Conservation (phyloP, 176 grass and related monocot species). For the Eragrostis nindensis region DNA sequence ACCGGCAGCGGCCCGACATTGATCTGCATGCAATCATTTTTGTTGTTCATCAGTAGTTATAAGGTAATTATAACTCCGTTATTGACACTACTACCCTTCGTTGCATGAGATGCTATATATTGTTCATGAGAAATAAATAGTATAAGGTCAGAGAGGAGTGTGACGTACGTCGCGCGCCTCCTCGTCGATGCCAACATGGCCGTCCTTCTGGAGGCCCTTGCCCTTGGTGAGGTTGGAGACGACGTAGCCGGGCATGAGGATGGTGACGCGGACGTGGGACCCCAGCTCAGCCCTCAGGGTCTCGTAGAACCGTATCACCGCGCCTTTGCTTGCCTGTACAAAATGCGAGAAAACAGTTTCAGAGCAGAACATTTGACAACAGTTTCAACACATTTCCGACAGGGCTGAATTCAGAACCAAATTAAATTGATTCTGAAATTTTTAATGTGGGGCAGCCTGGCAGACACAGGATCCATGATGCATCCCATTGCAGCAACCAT, state of each 20-base stretch:
- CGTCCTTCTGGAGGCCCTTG: slow-evolving; percentile 74
- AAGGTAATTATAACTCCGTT: too few species aligned
- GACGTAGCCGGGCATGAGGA: slow-evolving; percentile 73
- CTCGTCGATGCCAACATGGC: slow-evolving; percentile 68
- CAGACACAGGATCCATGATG: neutral
- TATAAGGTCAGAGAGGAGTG: too few species aligned
- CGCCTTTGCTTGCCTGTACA: slow-evolving; percentile 74
- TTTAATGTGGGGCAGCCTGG: neutral
- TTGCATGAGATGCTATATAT: too few species aligned
- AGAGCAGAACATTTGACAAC: too few species aligned
- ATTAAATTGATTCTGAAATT: neutral
- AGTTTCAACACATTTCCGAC: too few species aligned
- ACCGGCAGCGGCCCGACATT: slow-evolving; percentile 72
- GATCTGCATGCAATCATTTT: slow-evolving; percentile 26
- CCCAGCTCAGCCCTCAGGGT: slow-evolving; percentile 73
- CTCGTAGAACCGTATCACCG: slow-evolving; percentile 73
- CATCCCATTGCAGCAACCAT: neutral
- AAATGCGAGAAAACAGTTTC: neutral
- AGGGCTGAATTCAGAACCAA: too few species aligned
- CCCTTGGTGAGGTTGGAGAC: slow-evolving; percentile 88
- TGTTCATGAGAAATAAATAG: too few species aligned
- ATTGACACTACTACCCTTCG: too few species aligned
- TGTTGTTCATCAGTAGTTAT: too few species aligned
- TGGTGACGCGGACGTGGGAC: slow-evolving; percentile 65
- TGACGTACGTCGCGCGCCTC: slow-evolving; percentile 57